These are phyloP conservation scores for Metschnikowia lochheadii DNA, from an alignment of 805 yeast genomes.

Conservation along the genomic window DNA sequence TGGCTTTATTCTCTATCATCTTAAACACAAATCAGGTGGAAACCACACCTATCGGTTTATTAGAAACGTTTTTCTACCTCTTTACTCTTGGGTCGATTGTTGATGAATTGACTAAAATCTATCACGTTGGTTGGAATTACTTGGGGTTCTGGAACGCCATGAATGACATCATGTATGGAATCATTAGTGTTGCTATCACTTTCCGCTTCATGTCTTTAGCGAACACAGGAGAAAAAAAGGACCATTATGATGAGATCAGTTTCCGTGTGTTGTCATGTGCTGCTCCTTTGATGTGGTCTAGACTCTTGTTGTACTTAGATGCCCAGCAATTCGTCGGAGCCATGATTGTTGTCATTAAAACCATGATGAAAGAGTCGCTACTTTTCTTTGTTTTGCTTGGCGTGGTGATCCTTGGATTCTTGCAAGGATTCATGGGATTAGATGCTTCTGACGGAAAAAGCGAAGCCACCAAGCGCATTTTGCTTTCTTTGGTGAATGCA, in stretches of 20 bases:
- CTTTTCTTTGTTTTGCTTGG: constrained; percentile 71
- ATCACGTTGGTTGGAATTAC: constrained; percentile 71
- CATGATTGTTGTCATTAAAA: constrained; percentile 78
- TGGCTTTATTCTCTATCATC: constrained; percentile 57
- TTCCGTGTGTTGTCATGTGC: constrained; percentile 72
- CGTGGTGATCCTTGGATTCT: constrained; percentile 71
- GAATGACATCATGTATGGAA: constrained; percentile 63
- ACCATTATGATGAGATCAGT: constrained; percentile 50
- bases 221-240: constrained; percentile 19
- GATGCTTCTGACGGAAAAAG: constrained; percentile 84
- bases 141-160: constrained; percentile 76
- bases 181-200: constrained; percentile 50
- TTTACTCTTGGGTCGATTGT: constrained; percentile 63
- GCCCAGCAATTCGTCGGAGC: constrained; percentile 81
- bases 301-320: constrained; percentile 72
- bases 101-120: constrained; percentile 68
- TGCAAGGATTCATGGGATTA: constrained; percentile 82
- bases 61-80: constrained; percentile 56
- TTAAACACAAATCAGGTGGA: constrained; percentile 53
- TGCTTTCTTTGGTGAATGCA: constrained; percentile 63
- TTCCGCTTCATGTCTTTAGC: constrained; percentile 46
- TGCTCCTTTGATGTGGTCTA: constrained; percentile 83
- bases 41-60: constrained; percentile 29
- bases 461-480: constrained; percentile 64
- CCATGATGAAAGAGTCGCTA: constrained; percentile 84